These are phyloP conservation scores for Aegilops longissima DNA, from an alignment of 176 grass and related monocot species.

Conservation along the genomic window DNA sequence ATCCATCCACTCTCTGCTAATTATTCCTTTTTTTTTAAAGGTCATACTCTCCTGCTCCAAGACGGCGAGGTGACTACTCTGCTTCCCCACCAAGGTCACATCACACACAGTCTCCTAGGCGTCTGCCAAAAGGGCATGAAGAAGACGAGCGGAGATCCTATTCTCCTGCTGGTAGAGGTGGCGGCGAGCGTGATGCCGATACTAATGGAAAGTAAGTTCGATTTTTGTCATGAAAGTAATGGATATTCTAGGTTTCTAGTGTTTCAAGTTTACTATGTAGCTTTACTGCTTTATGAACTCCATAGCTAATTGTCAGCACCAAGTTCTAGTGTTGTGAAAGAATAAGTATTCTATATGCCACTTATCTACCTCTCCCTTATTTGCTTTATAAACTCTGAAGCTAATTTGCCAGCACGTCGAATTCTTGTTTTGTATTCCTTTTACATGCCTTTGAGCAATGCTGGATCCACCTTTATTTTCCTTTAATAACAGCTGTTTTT, in stretches of 20 bases:
- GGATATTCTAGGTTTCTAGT: background rate
- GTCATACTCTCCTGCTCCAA: constrained; percentile 77
- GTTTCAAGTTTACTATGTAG: background rate
- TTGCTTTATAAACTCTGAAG: background rate
- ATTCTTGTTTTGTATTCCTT: background rate
- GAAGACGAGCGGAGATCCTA: constrained; percentile 42
- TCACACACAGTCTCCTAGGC: constrained; percentile 40
- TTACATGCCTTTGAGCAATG: background rate
- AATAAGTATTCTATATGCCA: background rate
- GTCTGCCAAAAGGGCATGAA: constrained; percentile 41
- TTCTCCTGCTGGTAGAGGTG: constrained; percentile 50
- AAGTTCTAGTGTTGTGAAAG: background rate
- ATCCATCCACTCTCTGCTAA: background rate
- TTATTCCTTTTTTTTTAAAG: constrained; percentile 15
- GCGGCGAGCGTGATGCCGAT: constrained; percentile 23
- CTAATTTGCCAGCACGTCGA: background rate
- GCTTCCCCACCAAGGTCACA: constrained; percentile 48
- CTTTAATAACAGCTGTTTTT: background rate
- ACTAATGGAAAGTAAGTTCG: constrained; percentile 54
- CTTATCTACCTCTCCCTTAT: background rate
- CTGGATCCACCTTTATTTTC: background rate
- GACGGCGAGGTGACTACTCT: constrained; percentile 51
- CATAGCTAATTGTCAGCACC: background rate
- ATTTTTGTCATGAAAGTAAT: background rate
- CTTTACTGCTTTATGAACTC: background rate